A percentile compares a stretch with the other conserved stretches of the same genome.
Evolutionary conservation across 1,284 basidiomycete genomes (phyloP).

Genomic region (Cutaneotrichosporon spelunceum): DNA sequence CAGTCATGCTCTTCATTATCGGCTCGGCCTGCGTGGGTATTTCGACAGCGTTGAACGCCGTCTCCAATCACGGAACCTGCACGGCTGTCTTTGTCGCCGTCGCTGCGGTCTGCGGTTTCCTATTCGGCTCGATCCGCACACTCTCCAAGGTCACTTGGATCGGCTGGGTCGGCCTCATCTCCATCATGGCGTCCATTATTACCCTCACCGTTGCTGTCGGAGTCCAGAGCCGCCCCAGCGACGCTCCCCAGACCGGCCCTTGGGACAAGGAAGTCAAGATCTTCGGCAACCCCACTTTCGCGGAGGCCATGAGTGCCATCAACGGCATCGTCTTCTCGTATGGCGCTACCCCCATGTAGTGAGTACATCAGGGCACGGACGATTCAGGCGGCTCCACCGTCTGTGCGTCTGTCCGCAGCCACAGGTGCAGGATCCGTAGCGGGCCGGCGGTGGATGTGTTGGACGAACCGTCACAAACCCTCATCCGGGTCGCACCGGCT

Average conservation of each 20-base stretch:
- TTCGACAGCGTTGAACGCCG: conserved; percentile 29
- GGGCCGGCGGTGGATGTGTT: not conserved
- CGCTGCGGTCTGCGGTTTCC: conserved; percentile 34
- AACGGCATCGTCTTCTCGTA: conserved; percentile 41
- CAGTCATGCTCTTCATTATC: conserved; percentile 33
- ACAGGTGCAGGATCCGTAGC: not conserved
- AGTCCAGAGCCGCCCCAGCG: conserved; percentile 39
- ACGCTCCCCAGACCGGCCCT: conserved; percentile 31
- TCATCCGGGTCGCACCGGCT: not conserved
- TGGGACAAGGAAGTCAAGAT: conserved; percentile 39
- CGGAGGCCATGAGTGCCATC: conserved; percentile 37
- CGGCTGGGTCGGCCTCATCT: conserved; percentile 43
- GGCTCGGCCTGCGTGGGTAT: conserved; percentile 31
- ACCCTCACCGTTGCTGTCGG: conserved; percentile 50
- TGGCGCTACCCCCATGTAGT: conserved; percentile 37
- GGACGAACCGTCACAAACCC: no score
- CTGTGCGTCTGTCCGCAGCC: not conserved
- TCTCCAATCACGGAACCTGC: conserved; percentile 26
- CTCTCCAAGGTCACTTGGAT: conserved; percentile 47
- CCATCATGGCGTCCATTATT: conserved; percentile 43
- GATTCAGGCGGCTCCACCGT: not conserved
- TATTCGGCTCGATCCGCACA: conserved; percentile 44
- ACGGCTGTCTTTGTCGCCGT: conserved; percentile 42
- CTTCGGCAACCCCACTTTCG: conserved; percentile 34
- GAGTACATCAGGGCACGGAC: not conserved